Evolutionary conservation across 116 monocot species (phyloP).

Genomic region (Cymodocea nodosa): DNA sequence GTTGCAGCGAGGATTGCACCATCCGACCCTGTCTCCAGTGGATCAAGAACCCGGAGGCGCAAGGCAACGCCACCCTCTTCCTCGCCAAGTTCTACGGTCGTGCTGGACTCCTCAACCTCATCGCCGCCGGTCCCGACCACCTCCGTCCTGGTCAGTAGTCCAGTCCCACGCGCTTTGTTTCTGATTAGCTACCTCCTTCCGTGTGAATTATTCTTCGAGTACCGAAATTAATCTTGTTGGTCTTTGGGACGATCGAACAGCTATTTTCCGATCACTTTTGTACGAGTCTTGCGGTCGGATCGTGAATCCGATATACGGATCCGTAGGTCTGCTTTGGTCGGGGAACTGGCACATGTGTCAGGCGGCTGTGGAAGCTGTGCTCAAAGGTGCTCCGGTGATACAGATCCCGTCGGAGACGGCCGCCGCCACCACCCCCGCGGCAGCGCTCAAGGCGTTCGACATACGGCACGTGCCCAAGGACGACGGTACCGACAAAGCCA

Average conservation of each 20-base stretch:
- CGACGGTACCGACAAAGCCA: neutral
- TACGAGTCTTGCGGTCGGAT: conserved; percentile 76
- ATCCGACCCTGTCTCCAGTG: conserved; percentile 40
- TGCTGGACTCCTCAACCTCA: conserved; percentile 41
- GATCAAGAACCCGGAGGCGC: conserved; percentile 46
- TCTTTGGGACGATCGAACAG: conserved; percentile 8
- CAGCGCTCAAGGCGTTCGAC: conserved; percentile 31
- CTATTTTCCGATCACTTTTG: conserved; percentile 53
- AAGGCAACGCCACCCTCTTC: conserved; percentile 47
- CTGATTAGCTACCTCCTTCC: too few species aligned
- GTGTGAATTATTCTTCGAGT: neutral
- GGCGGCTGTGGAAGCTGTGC: conserved; percentile 54
- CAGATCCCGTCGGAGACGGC: conserved; percentile 24
- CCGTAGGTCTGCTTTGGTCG: conserved; percentile 65
- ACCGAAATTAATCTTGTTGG: neutral
- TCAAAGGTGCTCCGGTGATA: conserved; percentile 40
- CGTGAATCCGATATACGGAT: conserved; percentile 71
- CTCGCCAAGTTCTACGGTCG: conserved; percentile 59
- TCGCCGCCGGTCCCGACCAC: conserved; percentile 35
- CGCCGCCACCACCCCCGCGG: conserved; percentile 7
- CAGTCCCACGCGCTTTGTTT: too few species aligned
- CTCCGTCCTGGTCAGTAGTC: conserved; percentile 33
- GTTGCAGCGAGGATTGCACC: conserved; percentile 43
- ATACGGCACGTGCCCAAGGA: conserved; percentile 55
- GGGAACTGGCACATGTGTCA: conserved; percentile 67